These are phyloP conservation scores for Biancaea sappan DNA, from an alignment of 306 rosid genomes.

Conservation along the genomic window DNA sequence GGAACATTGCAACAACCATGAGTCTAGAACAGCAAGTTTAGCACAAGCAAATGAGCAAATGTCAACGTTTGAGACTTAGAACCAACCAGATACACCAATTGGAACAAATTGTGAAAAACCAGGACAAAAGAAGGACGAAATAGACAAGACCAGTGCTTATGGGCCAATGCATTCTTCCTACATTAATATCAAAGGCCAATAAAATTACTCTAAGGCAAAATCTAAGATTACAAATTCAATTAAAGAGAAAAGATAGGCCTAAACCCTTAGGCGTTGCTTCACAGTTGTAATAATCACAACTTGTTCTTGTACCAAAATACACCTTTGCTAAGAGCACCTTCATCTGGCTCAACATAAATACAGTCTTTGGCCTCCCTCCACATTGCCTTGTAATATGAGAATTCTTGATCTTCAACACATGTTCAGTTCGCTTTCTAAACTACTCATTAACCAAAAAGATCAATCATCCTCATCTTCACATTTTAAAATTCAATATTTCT, in stretches of 20 bases:
- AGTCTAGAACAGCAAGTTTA: background rate
- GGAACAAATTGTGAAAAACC: background rate
- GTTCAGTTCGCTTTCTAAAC: too few relatives aligned
- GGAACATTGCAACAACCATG: too few relatives aligned
- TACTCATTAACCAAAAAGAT: too few relatives aligned
- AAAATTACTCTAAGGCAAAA: conserved; percentile 35
- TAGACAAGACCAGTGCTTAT: background rate
- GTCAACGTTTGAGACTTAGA: background rate
- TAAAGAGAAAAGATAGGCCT: conserved; percentile 8
- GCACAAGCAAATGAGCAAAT: background rate
- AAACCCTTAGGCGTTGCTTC: background rate
- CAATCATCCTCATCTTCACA: too few relatives aligned
- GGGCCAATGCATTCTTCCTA: background rate
- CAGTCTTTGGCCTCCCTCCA: conserved; percentile 92
- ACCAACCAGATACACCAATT: conserved; percentile 18
- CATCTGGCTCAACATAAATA: conserved; percentile 79
- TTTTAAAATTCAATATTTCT: conserved; percentile 56
- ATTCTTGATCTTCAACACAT: too few relatives aligned
- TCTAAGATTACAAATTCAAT: background rate
- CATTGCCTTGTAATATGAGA: conserved; percentile 65
- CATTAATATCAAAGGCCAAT: conserved; percentile 22
- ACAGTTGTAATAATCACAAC: conserved; percentile 40
- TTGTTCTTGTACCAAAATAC: conserved; percentile 89
- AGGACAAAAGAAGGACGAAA: background rate
- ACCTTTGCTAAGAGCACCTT: conserved; percentile 51